Evolutionary conservation across 2,329 filamentous ascomycete species (phyloP), one percentile per base, ranked within the genome.

Genomic region (Microascus cirrosus): DNA sequence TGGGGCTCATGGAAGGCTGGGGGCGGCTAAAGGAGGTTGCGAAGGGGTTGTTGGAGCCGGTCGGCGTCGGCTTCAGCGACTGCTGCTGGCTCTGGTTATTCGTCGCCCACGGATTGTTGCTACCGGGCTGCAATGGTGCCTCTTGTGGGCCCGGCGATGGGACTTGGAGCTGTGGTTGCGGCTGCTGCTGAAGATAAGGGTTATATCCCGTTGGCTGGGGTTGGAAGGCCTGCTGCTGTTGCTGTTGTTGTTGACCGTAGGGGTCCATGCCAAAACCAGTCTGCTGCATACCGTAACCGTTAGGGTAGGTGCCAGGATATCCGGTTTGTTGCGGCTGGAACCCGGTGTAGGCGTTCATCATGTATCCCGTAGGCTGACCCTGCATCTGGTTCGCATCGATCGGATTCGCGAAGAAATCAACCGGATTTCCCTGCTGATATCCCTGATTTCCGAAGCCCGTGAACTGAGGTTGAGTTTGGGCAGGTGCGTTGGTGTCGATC

Each of bases 21-120:
- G 79, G 68, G 75, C 85, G 68, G 75, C 83, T 67, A 77, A 85
- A 74, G 63, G 81, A 66, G 87, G 86, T 81, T 13, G 94, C 93
- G 68, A 99, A 99, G 2, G 94, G 94, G 69, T 99, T 99, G 77
- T 99, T 99, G 18, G 94, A 97, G 54, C 94, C 94, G 2, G 94
- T 99, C 3, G 89, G 87, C 68, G 90, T 87, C 4, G 91, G 88
- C 68, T 88, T 86, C 62, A 96, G 73, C 1, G 85, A 73, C 56
- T 87, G 80, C 55, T 74, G 70, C 60, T 82, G 77, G 62, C 77
- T 79, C 60, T 82, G 77, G 62, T 77, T 79, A 64, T 77, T 80
- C 32, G 79, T 81, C 25, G 90, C 88, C 90, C 93, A 99, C 0
- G 94, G 94, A 70, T 99, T 99, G 75, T 97, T 95, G 71, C 84